Percentiles rank a stretch among this genome's conserved stretches.
Evolutionary conservation across 2,329 filamentous ascomycete genomes (phyloP).

Genomic region (Trichothecium roseum): DNA sequence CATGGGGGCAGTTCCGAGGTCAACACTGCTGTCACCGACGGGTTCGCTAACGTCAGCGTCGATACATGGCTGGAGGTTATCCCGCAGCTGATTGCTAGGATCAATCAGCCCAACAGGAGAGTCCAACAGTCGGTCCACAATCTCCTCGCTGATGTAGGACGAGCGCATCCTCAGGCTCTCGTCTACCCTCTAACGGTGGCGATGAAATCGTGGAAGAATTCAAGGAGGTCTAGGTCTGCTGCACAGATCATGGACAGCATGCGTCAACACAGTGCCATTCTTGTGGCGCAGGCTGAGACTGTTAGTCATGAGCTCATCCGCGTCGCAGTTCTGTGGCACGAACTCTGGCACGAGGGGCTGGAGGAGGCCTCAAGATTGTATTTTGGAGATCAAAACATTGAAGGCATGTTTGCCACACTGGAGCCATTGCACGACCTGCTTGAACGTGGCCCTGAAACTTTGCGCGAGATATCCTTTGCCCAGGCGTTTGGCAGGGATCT

Average conservation of each 20-base stretch:
- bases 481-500: slow-evolving; percentile 95
- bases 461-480: slow-evolving; percentile 92
- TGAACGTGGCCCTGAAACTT: slow-evolving; percentile 81
- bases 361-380: slow-evolving; percentile 95
- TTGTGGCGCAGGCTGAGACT: slow-evolving; percentile 90
- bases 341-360: slow-evolving; percentile 96
- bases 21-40: slow-evolving; percentile 77
- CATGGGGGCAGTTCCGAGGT: slow-evolving; percentile 86
- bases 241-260: slow-evolving; percentile 96
- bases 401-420: slow-evolving; percentile 90
- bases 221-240: slow-evolving; percentile 76
- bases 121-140: slow-evolving; percentile 89
- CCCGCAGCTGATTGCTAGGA: slow-evolving; percentile 90
- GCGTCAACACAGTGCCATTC: slow-evolving; percentile 82
- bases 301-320: slow-evolving; percentile 96
- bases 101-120: slow-evolving; percentile 86
- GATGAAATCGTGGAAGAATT: slow-evolving; percentile 84
- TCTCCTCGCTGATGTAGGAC: slow-evolving; percentile 82
- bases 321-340: slow-evolving; percentile 95
- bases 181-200: slow-evolving; percentile 96
- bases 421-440: slow-evolving; percentile 86
- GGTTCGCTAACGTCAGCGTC: slow-evolving; percentile 83
- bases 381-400: slow-evolving; percentile 94
- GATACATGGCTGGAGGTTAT: slow-evolving; percentile 99
- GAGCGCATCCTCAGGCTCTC: slow-evolving; percentile 87